phyloP scores from a whole-genome alignment of 352 stramenopile genomes.

The Blastocystis sp. region DNA sequence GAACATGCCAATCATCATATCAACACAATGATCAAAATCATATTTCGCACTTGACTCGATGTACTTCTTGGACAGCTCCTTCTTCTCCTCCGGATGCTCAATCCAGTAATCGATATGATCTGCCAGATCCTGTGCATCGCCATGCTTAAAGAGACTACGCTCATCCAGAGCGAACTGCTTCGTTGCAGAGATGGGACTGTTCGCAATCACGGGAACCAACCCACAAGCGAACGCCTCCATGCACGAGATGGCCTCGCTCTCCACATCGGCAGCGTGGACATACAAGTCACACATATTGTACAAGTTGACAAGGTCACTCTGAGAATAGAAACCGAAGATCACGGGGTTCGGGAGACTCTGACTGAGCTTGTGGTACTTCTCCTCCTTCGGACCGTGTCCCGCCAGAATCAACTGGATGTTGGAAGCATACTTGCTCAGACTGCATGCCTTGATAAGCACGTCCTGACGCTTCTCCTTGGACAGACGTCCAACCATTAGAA shows the following conservation, averaged over 20 bases:
- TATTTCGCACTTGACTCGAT: slow-evolving; percentile 19
- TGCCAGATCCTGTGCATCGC: slow-evolving; percentile 39
- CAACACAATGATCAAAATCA: slow-evolving; percentile 22
- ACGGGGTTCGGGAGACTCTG: slow-evolving; percentile 15
- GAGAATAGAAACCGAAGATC: slow-evolving; percentile 54
- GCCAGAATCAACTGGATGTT: slow-evolving; percentile 50
- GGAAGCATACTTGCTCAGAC: slow-evolving; percentile 5
- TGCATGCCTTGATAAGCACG: slow-evolving; percentile 49
- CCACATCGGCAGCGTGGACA: slow-evolving; percentile 55
- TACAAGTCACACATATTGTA: slow-evolving; percentile 56
- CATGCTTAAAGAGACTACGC: slow-evolving; percentile 29
- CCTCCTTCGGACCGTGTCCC: slow-evolving; percentile 47
- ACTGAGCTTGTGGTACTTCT: slow-evolving; percentile 19
- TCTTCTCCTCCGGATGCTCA: slow-evolving; percentile 57
- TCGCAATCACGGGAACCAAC: slow-evolving; percentile 39
- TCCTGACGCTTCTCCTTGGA: slow-evolving; percentile 57
- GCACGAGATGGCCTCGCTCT: slow-evolving; percentile 53
- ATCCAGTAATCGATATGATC: slow-evolving; percentile 56
- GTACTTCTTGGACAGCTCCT: neutral
- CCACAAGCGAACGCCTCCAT: slow-evolving; percentile 45
- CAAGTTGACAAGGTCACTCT: slow-evolving; percentile 31
- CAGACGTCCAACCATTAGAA: slow-evolving; percentile 52
- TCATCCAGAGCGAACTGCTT: slow-evolving; percentile 41
- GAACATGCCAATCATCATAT: slow-evolving; percentile 41
- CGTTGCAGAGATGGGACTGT: slow-evolving; percentile 39